Percentiles rank a stretch among this genome's conserved stretches.
Evolutionary conservation across 495 filamentous ascomycete genomes (phyloP).

Genomic region (Darksidea phi): DNA sequence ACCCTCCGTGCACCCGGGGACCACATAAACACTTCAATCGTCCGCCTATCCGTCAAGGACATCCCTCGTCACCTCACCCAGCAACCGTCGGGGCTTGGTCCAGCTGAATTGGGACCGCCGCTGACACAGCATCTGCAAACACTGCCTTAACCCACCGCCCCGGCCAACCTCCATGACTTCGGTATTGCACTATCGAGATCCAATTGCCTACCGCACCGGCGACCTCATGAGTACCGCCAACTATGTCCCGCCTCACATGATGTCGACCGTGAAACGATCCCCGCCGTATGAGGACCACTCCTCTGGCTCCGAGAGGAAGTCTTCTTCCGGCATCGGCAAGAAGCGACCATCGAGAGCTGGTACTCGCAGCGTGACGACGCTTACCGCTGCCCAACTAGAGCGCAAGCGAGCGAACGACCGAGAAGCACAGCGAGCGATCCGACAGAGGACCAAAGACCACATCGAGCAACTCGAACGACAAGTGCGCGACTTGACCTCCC

Average conservation of each 20-base stretch:
- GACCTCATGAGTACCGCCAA: constrained; percentile 27
- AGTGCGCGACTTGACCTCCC: constrained; percentile 59
- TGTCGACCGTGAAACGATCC: constrained; percentile 24
- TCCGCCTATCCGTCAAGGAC: background rate
- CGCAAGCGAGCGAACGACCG: constrained; percentile 85
- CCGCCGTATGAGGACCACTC: constrained; percentile 40
- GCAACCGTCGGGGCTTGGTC: constrained; percentile 13
- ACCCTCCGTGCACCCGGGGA: constrained; percentile 22
- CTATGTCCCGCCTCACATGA: constrained; percentile 26
- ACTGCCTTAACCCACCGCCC: constrained; percentile 23
- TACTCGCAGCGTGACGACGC: constrained; percentile 57
- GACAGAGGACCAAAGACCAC: constrained; percentile 76
- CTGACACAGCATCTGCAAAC: constrained; percentile 22
- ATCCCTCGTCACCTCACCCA: background rate
- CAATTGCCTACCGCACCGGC: constrained; percentile 25
- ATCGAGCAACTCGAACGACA: constrained; percentile 73
- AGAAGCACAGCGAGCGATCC: constrained; percentile 82
- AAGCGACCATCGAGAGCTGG: constrained; percentile 53
- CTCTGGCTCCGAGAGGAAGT: constrained; percentile 41
- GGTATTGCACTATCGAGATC: constrained; percentile 30
- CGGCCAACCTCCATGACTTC: constrained; percentile 37
- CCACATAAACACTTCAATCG: constrained; percentile 7
- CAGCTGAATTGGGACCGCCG: constrained; percentile 5
- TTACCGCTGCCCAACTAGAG: constrained; percentile 60
- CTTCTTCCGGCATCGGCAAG: constrained; percentile 31